Percentiles rank a stretch among this genome's conserved stretches.
These are phyloP conservation scores for Penicillium psychrofluorescens DNA, from an alignment of 495 filamentous ascomycete genomes.

Conservation along the genomic window DNA sequence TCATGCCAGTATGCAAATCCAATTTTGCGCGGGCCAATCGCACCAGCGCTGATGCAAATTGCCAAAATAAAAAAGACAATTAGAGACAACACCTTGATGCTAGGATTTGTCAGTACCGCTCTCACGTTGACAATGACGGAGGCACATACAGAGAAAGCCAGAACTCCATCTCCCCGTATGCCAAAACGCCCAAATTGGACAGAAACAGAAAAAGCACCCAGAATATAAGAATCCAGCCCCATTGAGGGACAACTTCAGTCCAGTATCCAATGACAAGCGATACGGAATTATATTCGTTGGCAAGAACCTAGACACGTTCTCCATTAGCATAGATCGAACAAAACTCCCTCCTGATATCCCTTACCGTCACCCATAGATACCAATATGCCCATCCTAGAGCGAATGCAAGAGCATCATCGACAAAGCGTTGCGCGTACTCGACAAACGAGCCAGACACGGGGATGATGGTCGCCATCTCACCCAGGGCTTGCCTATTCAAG, in stretches of 20 bases:
- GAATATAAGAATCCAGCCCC: slow-evolving; percentile 59
- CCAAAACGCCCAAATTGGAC: slow-evolving; percentile 49
- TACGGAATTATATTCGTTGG: slow-evolving; percentile 46
- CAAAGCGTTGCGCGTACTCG: slow-evolving; percentile 51
- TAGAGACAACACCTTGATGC: slow-evolving; percentile 48
- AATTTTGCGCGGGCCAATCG: slow-evolving; percentile 44
- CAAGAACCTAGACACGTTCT: slow-evolving; percentile 25
- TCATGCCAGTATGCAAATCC: slow-evolving; percentile 62
- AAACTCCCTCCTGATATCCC: background rate
- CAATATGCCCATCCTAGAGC: slow-evolving; percentile 52
- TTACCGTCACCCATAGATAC: slow-evolving; percentile 47
- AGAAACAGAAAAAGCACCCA: slow-evolving; percentile 45
- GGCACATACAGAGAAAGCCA: slow-evolving; percentile 26
- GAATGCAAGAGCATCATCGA: slow-evolving; percentile 46
- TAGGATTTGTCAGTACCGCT: slow-evolving; percentile 1
- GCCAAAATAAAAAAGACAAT: slow-evolving; percentile 63
- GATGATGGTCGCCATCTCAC: slow-evolving; percentile 50
- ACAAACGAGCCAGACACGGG: slow-evolving; percentile 49
- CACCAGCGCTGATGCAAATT: slow-evolving; percentile 59
- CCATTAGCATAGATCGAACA: background rate
- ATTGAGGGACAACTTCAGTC: slow-evolving; percentile 37
- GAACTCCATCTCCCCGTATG: slow-evolving; percentile 60
- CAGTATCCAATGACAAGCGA: slow-evolving; percentile 35
- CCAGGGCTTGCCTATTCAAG: slow-evolving; percentile 39
- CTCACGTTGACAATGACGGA: background rate